Percentiles rank a stretch among this genome's conserved stretches.
Conservation (phyloP, 768 basidiomycete species). For the Tylopilus felleus region DNA sequence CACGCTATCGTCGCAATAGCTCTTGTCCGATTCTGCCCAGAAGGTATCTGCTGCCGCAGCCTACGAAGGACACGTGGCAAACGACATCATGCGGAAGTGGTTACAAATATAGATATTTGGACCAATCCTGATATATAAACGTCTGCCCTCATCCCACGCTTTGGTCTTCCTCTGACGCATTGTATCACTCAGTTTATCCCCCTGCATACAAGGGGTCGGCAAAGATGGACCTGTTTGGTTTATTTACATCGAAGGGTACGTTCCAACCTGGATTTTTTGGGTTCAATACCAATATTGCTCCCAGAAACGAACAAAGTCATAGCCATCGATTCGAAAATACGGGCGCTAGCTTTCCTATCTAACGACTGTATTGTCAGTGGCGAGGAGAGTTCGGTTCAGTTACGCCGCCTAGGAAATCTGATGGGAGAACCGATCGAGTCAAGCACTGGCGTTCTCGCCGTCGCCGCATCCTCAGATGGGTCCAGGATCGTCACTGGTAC, state of each 20-base stretch:
- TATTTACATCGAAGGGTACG: conserved; percentile 1
- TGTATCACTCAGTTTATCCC: not conserved
- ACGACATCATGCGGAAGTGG: not conserved
- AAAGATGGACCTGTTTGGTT: conserved; percentile 2
- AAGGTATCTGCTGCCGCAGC: not conserved
- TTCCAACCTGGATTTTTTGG: not conserved
- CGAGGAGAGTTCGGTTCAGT: conserved; percentile 8
- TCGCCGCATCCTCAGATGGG: conserved; percentile 13
- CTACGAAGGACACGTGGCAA: not conserved
- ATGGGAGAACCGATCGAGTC: conserved; percentile 12
- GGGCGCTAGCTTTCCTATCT: conserved; percentile 10
- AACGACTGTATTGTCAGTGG: conserved; percentile 6
- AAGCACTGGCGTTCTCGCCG: not conserved
- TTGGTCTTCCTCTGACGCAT: not conserved
- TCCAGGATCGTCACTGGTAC: conserved; percentile 6
- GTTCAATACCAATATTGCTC: not conserved
- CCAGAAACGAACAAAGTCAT: conserved; percentile 1
- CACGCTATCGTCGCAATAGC: not conserved
- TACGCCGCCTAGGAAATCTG: conserved; percentile 4
- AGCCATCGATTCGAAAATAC: conserved; percentile 9
- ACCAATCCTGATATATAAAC: not conserved
- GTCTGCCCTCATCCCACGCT: not conserved
- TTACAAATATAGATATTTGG: not conserved
- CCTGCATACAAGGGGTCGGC: not conserved
- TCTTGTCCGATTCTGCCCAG: not conserved